Conservation (phyloP, 164 flowering plant genomes). For the Macadamia integrifolia region DNA sequence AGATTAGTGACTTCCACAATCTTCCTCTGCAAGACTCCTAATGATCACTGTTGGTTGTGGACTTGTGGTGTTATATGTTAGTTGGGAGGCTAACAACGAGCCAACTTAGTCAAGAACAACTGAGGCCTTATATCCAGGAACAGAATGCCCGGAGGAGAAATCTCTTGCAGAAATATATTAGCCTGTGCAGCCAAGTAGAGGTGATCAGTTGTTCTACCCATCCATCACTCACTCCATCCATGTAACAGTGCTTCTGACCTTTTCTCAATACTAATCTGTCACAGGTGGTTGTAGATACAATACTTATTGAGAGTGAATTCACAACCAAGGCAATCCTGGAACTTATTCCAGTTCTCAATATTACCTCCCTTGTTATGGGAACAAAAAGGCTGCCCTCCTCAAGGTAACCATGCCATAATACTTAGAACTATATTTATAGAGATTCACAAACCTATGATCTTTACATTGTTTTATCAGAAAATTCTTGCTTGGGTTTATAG, state of each 20-base stretch:
- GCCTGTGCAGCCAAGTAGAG: constrained; percentile 57
- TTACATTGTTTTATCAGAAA: not conserved
- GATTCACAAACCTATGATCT: not conserved
- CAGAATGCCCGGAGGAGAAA: constrained; percentile 56
- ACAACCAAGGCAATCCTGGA: constrained; percentile 68
- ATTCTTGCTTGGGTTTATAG: not conserved
- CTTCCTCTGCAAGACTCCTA: not conserved
- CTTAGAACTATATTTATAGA: not conserved
- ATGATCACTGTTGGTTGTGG: not conserved
- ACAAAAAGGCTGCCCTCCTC: constrained; percentile 38
- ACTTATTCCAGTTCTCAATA: constrained; percentile 64
- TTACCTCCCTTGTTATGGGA: constrained; percentile 69
- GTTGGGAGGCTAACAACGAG: constrained; percentile 71
- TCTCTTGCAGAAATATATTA: constrained; percentile 61
- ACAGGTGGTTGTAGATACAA: constrained; percentile 76
- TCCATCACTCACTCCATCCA: not conserved
- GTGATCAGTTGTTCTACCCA: constrained; percentile 15
- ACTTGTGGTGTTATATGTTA: constrained; percentile 8
- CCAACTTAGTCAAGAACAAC: constrained; percentile 55
- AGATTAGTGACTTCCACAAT: no score
- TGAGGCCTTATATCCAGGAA: constrained; percentile 45
- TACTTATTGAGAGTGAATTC: constrained; percentile 62
- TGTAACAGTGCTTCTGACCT: not conserved
- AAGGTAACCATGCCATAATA: constrained; percentile 24
- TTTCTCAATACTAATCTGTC: constrained; percentile 5